These are phyloP conservation scores for Torrubiella hemipterigena DNA, from an alignment of 2,329 filamentous ascomycete genomes.

Conservation along the genomic window DNA sequence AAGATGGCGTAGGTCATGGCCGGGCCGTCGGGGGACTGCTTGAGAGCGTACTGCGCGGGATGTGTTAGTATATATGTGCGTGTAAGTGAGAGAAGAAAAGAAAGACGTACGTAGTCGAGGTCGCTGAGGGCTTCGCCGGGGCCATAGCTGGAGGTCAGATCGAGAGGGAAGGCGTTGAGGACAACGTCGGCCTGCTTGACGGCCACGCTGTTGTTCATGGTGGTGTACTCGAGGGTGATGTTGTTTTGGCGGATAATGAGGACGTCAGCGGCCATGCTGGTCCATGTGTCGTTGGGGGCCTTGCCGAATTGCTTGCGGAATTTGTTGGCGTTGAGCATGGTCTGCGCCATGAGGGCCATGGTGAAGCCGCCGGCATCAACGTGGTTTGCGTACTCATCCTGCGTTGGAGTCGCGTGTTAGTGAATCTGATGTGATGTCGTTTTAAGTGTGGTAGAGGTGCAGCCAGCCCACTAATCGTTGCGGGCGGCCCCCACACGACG, in stretches of 20 bases:
- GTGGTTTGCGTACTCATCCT: constrained; percentile 57
- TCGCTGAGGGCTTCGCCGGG: constrained; percentile 10
- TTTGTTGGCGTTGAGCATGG: constrained; percentile 42
- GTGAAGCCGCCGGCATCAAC: constrained; percentile 60
- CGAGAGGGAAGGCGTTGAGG: constrained; percentile 50
- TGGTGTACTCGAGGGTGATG: constrained; percentile 52
- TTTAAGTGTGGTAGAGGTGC: no score
- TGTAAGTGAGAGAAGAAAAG: constrained; percentile 50
- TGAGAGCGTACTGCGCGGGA: constrained; percentile 15
- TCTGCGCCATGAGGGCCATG: constrained; percentile 45
- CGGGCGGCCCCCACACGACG: no score
- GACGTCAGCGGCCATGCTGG: constrained; percentile 10
- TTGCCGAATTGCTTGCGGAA: constrained; percentile 44
- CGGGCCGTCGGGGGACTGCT: constrained; percentile 43
- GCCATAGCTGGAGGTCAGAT: constrained; percentile 35
- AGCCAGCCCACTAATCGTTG: no score
- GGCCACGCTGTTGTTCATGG: constrained; percentile 52
- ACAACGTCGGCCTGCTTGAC: constrained; percentile 63
- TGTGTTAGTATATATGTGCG: constrained; percentile 47
- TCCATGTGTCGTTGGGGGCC: constrained; percentile 33
- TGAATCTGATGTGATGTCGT: no score
- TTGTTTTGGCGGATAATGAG: constrained; percentile 10
- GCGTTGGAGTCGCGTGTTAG: no score
- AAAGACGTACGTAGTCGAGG: constrained; percentile 11
- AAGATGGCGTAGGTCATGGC: constrained; percentile 66